Evolutionary conservation across 306 rosid species (phyloP).

Genomic region (Psophocarpus tetragonolobus): DNA sequence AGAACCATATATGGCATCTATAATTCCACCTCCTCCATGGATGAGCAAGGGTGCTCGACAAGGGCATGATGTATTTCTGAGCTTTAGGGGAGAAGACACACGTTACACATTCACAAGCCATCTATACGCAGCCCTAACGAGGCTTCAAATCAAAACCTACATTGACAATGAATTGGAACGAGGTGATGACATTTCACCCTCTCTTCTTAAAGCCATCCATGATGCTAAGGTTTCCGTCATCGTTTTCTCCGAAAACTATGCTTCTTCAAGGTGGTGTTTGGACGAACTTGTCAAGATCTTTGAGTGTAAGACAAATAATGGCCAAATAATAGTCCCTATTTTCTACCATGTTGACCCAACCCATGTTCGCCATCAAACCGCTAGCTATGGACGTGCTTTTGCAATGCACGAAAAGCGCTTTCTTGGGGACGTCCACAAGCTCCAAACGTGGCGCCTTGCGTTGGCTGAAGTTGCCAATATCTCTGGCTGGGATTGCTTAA

Average conservation of each 20-base stretch:
- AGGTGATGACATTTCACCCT: conserved; percentile 41
- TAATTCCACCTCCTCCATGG: background rate
- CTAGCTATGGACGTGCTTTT: conserved; percentile 22
- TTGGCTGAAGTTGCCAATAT: conserved; percentile 36
- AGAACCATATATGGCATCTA: conserved; percentile 26
- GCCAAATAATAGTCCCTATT: conserved; percentile 29
- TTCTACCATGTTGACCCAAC: conserved; percentile 33
- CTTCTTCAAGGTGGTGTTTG: conserved; percentile 36
- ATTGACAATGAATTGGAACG: conserved; percentile 34
- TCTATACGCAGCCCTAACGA: conserved; percentile 18
- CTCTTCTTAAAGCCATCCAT: conserved; percentile 31
- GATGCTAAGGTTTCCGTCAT: conserved; percentile 17
- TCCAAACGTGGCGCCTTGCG: conserved; percentile 28
- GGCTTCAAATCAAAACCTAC: conserved; percentile 25
- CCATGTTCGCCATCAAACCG: conserved; percentile 28
- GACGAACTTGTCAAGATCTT: conserved; percentile 33
- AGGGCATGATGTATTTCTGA: conserved; percentile 23
- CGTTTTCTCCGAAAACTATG: conserved; percentile 31
- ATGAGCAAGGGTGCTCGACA: background rate
- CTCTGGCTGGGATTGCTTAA: conserved; percentile 43
- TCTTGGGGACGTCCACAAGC: background rate
- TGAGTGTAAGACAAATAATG: conserved; percentile 20
- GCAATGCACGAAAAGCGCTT: conserved; percentile 10
- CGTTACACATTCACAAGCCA: conserved; percentile 35
- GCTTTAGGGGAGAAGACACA: conserved; percentile 35